These are phyloP conservation scores for Talaromyces amestolkiae DNA, from an alignment of 2,329 filamentous ascomycete species.

Conservation along the genomic window DNA sequence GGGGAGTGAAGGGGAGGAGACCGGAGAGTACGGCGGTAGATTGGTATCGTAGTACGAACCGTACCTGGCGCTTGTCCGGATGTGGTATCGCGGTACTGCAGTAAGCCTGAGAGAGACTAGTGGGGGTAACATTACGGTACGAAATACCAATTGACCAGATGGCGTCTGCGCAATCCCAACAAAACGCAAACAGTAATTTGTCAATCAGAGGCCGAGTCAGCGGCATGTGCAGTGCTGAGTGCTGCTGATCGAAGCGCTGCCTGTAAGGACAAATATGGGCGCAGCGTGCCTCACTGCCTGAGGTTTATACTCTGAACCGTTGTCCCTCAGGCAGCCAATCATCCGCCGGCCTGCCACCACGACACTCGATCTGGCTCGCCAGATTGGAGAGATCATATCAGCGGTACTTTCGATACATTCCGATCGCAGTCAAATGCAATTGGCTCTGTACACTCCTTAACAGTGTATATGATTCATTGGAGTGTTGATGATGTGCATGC, in stretches of 20 bases:
- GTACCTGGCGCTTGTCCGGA: conserved; percentile 9
- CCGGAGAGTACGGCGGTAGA: neutral
- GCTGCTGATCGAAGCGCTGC: neutral
- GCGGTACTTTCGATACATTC: neutral
- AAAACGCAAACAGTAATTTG: conserved; percentile 9
- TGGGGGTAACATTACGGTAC: conserved; percentile 1
- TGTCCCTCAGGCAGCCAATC: conserved; percentile 4
- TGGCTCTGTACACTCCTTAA: neutral
- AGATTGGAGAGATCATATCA: conserved; percentile 1
- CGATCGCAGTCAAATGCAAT: neutral
- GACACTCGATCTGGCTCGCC: neutral
- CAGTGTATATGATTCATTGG: neutral
- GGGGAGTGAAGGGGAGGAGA: neutral
- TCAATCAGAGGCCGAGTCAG: conserved; percentile 11
- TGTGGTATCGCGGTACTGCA: neutral
- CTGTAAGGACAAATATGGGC: neutral
- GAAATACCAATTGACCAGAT: neutral
- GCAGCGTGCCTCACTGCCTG: neutral
- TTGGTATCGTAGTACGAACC: neutral
- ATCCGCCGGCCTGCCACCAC: conserved; percentile 13
- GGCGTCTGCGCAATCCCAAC: conserved; percentile 9
- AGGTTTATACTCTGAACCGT: neutral
- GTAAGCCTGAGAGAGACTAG: neutral
- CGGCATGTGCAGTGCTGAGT: conserved; percentile 16
- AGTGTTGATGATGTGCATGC: conserved; percentile 1